Base-by-base conservation (phyloP, 768 basidiomycete genomes). In the Pisolithus marmoratus region DNA sequence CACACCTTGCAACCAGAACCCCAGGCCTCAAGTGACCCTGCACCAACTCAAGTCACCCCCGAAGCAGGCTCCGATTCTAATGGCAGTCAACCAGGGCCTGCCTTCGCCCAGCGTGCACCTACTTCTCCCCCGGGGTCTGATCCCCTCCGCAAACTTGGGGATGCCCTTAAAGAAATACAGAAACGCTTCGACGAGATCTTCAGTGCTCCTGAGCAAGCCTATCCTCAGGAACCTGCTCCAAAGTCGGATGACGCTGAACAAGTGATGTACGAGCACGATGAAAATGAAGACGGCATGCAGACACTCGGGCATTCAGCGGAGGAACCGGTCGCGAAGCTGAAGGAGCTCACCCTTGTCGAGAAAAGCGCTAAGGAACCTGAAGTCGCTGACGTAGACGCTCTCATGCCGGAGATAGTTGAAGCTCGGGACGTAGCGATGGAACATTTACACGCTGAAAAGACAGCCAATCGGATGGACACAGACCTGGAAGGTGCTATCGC, bases 221-320 rank as follows among this genome's bases (percentile, higher is more conserved):
- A 64, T 8, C 54, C 65, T 27, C 64, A 68, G 3, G 68, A 65
- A 47, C 70, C 75, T 38, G 54, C 62, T 19, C 71, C 73, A 38
- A 72, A 78, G 36, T 64, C 70, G 0, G 67, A 62, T 9, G 66
- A 68, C 15, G 61, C 72, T 2, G 70, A 78, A 8, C 80, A 83
- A 57, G 66, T 96, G 14, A 90, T 96, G 65, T 92, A 95, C 67
- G 53, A 52, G 2, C 58, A 57, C 70, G 89, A 38, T 76, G 76
- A 51, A 80, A 58, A 87, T 2, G 82, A 80, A 54, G 72, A 85
- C 50, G 80, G 85, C 31, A 88, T 88, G 82, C 92, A 95, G 68
- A 92, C 94, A 1, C 78, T 98, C 20, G 95, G 92, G 6, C 83
- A 91, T 1, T 86, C 94, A 3, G 83, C 79, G 9, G 84, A 90